These are phyloP conservation scores for Cladophialophora exuberans DNA, from an alignment of 2,329 filamentous ascomycete species.

Conservation along the genomic window DNA sequence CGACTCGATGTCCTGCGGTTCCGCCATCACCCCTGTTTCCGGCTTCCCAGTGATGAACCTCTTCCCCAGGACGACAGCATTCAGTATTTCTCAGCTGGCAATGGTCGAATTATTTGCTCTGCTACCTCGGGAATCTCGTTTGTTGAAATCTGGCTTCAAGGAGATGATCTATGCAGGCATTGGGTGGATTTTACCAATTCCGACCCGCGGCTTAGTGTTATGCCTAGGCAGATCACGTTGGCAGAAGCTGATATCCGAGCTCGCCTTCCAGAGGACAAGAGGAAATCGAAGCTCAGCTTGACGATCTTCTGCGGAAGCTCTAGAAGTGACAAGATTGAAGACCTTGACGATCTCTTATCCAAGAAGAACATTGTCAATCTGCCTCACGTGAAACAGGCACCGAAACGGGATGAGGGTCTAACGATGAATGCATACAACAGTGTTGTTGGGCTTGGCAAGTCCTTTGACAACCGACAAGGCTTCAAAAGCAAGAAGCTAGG, in stretches of 20 bases:
- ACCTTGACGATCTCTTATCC: slow-evolving; percentile 70
- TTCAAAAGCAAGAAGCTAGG: slow-evolving; percentile 78
- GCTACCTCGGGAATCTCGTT: slow-evolving; percentile 82
- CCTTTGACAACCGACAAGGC: slow-evolving; percentile 58
- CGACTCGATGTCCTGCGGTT: slow-evolving; percentile 86
- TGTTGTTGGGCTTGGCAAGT: slow-evolving; percentile 29
- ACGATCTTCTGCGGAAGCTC: slow-evolving; percentile 77
- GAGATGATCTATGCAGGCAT: slow-evolving; percentile 76
- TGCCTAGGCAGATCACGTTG: slow-evolving; percentile 73
- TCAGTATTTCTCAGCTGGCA: slow-evolving; percentile 83
- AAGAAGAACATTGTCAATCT: slow-evolving; percentile 76
- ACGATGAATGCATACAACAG: slow-evolving; percentile 33
- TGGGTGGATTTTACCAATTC: slow-evolving; percentile 80
- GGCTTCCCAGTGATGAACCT: slow-evolving; percentile 73
- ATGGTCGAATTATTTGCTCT: slow-evolving; percentile 73
- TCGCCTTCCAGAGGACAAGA: slow-evolving; percentile 71
- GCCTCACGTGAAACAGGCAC: slow-evolving; percentile 57
- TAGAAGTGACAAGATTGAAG: slow-evolving; percentile 74
- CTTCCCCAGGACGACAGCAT: slow-evolving; percentile 71
- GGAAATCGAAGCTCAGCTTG: slow-evolving; percentile 70
- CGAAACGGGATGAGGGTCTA: slow-evolving; percentile 33
- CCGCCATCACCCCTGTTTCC: slow-evolving; percentile 87
- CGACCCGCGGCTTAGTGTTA: slow-evolving; percentile 55
- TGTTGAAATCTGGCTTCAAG: slow-evolving; percentile 78
- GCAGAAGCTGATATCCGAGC: slow-evolving; percentile 75